Evolutionary conservation across 2,329 filamentous ascomycete genomes (phyloP), one percentile per base, ranked within the genome.

Genomic region (Neocatenulostroma microsporum): DNA sequence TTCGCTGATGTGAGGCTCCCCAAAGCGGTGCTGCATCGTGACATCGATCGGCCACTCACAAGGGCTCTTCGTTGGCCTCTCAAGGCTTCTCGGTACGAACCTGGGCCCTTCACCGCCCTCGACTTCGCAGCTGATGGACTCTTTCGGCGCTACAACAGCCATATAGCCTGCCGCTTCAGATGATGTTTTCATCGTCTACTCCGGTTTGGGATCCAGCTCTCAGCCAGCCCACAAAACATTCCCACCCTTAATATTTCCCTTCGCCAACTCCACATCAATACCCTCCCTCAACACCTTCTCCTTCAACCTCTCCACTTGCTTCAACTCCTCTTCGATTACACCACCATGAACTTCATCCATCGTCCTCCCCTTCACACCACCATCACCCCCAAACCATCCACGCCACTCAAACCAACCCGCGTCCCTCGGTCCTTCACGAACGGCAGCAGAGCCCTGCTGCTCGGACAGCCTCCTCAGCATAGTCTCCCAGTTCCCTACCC

Each of bases 401-500:
- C 43, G 41, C 49, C 49, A 52, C 32, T 48, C 51, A 21, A 52
- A 39, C 48, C 42, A 47, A 2, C 44, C 39, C 5, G 40, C 46
- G 13, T 30, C 29, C 33, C 35, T 27, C 17, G 42, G 30, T 7
- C 45, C 37, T 36, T 44, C 39, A 17, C 44, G 21, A 15, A 26
- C 17, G 20, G 23, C 23, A 27, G 19, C 12, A 15, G 28, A 26
- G 11, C 18, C 68, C 34, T 62, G 64, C 18, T 74, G 54, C 15
- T 57, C 56, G n/a, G 68, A 74, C 30, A 93, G 68, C 39, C 71
- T 70, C 9, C 68, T 67, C 14, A 91, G 79, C 82, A 96, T 96
- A 19, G 70, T 73, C 30, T 74, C 73, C 88, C 88, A 94, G 56
- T 94, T 93, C 5, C 74, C 71, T 1, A 94, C 68, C 0, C 84